Evolutionary conservation across 2,329 filamentous ascomycete species (phyloP), one percentile per base, ranked within the genome.

Genomic region (Diaporthe citrichinensis): DNA sequence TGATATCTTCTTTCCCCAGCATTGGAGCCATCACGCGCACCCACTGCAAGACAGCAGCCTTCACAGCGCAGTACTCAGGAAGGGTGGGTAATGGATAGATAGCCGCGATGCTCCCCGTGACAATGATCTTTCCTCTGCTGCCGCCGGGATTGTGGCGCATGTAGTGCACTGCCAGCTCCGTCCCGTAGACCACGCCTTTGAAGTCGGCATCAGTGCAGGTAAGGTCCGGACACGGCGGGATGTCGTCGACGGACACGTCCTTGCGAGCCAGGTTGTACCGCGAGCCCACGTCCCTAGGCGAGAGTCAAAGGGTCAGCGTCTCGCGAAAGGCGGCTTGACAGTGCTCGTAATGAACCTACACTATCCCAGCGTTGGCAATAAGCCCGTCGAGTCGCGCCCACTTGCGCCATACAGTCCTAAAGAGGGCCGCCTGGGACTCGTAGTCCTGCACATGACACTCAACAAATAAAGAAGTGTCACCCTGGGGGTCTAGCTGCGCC

Each of bases 161-260:
- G 25, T 74, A 77, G 44, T 77, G 76, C 71, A 76, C 75, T 17
- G 76, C 76, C 34, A 77, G 67, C 41, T 76, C 65, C 28, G 62
- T 67, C 7, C 74, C 72, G 34, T 74, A 68, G 31, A 76, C 36
- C 15, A 76, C 74, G 7, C 76, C 76, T 1, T 73, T 78, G 10
- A 81, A 75, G 53, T 80, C 81, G 36, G 85, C 79, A 34, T 83
- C 80, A 15, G 65, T 69, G 49, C 65, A 69, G 65, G 31, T 53
- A 23, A 69, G 65, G 65, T 69, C 65, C 17, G 65, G 65, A 25
- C 46, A 8, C n/a, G 65, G 65, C 23, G 59, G 65, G 31, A 69
- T 36, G 28, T 53, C 46, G 20, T 51, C 49, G 44, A 69, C 31
- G 15, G 65, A 39, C 1, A 31, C 46, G 28, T 69, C 31, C 46